Conservation (phyloP, 73 alveolate genomes). For the Blepharisma japonicum region DNA sequence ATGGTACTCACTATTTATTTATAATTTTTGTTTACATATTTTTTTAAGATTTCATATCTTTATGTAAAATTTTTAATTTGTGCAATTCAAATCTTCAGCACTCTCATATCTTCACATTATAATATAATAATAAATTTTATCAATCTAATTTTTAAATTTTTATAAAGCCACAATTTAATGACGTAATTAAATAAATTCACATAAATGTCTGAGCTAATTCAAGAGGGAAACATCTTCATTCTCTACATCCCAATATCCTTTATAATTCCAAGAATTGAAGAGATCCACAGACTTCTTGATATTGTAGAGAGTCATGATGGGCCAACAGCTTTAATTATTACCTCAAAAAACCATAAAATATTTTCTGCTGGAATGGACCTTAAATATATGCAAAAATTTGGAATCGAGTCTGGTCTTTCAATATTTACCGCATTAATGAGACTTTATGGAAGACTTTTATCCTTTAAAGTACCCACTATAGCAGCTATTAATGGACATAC, state of each 20-base stretch:
- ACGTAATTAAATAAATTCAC: too few relatives aligned
- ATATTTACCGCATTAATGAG: background rate
- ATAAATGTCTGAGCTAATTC: background rate
- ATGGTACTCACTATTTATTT: too few relatives aligned
- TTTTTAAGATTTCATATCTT: too few relatives aligned
- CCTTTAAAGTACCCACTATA: constrained; percentile 47
- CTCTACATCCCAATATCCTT: constrained; percentile 32
- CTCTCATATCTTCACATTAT: too few relatives aligned
- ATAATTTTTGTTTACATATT: too few relatives aligned
- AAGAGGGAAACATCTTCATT: background rate
- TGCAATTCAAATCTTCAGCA: too few relatives aligned
- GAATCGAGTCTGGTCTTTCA: background rate
- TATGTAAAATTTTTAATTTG: too few relatives aligned
- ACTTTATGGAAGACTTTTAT: constrained; percentile 45
- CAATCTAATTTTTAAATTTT: too few relatives aligned
- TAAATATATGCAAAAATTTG: constrained; percentile 15
- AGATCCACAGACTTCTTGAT: constrained; percentile 19
- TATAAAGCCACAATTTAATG: too few relatives aligned
- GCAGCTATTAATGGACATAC: constrained; percentile 63
- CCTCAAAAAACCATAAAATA: constrained; percentile 40
- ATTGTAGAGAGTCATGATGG: constrained; percentile 42
- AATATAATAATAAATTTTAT: too few relatives aligned
- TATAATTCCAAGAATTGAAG: constrained; percentile 21
- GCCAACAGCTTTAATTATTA: constrained; percentile 38
- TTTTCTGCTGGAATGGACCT: constrained; percentile 44